Conservation (phyloP, 2,329 filamentous ascomycete genomes). For the Fusarium sp. region DNA sequence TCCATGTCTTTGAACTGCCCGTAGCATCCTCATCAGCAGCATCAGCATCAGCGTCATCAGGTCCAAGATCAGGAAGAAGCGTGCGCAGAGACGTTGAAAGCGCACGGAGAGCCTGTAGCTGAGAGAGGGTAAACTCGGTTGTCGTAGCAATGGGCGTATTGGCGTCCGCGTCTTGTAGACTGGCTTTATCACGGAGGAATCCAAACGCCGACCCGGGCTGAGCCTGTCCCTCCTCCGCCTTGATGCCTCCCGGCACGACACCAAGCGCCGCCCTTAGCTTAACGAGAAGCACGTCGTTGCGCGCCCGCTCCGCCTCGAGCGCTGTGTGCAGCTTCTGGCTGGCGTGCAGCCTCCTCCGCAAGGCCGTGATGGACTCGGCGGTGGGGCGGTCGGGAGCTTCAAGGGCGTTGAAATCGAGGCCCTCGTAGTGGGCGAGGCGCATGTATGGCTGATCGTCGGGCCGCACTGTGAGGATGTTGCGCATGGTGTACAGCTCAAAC, state of each 20-base stretch:
- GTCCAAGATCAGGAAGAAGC: conserved; percentile 72
- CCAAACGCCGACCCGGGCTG: conserved; percentile 55
- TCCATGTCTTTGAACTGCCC: conserved; percentile 65
- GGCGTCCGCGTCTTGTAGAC: conserved; percentile 62
- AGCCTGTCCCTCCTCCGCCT: conserved; percentile 38
- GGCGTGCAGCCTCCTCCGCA: conserved; percentile 80
- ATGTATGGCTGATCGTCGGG: conserved; percentile 83
- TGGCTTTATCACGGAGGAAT: conserved; percentile 68
- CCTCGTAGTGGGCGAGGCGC: conserved; percentile 86
- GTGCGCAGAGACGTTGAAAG: conserved; percentile 71
- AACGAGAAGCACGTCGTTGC: conserved; percentile 77
- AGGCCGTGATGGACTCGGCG: conserved; percentile 75
- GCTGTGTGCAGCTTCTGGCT: conserved; percentile 80
- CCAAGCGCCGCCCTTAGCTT: conserved; percentile 66
- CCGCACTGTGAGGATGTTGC: conserved; percentile 81
- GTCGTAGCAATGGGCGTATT: conserved; percentile 75
- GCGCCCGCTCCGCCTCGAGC: conserved; percentile 75
- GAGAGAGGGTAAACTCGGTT: conserved; percentile 82
- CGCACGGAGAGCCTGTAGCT: conserved; percentile 81
- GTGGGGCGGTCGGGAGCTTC: conserved; percentile 59
- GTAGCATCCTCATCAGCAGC: conserved; percentile 45
- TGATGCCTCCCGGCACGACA: conserved; percentile 43
- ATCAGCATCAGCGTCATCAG: conserved; percentile 47
- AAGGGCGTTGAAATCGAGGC: conserved; percentile 58
- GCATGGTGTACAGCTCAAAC: conserved; percentile 89